A percentile compares a stretch with the other conserved stretches of the same genome.
These are phyloP conservation scores for Penicillium brevicompactum DNA, from an alignment of 2,329 filamentous ascomycete species.

Conservation along the genomic window DNA sequence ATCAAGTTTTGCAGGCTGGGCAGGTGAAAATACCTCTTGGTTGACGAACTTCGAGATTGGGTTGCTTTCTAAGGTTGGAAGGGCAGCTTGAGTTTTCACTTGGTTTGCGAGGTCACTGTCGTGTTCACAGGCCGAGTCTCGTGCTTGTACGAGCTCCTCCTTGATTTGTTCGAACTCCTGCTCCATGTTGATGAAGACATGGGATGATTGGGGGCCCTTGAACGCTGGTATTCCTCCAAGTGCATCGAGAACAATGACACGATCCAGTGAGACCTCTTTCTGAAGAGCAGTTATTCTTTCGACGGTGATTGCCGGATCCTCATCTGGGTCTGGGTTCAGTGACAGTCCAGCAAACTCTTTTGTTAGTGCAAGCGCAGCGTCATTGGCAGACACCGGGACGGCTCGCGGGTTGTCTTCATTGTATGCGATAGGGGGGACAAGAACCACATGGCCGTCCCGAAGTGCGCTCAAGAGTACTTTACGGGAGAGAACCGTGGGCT, in stretches of 20 bases:
- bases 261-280: slow-evolving; percentile 69
- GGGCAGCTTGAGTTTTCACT: slow-evolving; percentile 15
- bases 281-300: slow-evolving; percentile 45
- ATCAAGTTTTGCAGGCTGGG: slow-evolving; percentile 17
- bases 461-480: slow-evolving; percentile 66
- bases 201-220: slow-evolving; percentile 61
- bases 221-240: slow-evolving; percentile 79
- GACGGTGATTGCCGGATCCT: slow-evolving; percentile 45
- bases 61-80: slow-evolving; percentile 38
- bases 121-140: slow-evolving; percentile 17
- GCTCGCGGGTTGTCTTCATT: slow-evolving; percentile 52
- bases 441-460: slow-evolving; percentile 67
- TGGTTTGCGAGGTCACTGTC: slow-evolving; percentile 16
- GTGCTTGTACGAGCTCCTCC: slow-evolving; percentile 55
- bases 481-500: slow-evolving; percentile 42
- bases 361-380: slow-evolving; percentile 75
- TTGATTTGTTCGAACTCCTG: slow-evolving; percentile 78
- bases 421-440: slow-evolving; percentile 68
- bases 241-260: slow-evolving; percentile 85
- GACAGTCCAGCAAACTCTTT: slow-evolving; percentile 72
- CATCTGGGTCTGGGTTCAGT: slow-evolving; percentile 45
- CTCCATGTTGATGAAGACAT: slow-evolving; percentile 90
- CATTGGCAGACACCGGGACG: slow-evolving; percentile 56
- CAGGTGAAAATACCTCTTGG: slow-evolving; percentile 27
- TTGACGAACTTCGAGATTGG: slow-evolving; percentile 48